Evolutionary conservation across 192 early-diverging fungal genomes (phyloP).

Genomic region (Umbelopsis sp.): DNA sequence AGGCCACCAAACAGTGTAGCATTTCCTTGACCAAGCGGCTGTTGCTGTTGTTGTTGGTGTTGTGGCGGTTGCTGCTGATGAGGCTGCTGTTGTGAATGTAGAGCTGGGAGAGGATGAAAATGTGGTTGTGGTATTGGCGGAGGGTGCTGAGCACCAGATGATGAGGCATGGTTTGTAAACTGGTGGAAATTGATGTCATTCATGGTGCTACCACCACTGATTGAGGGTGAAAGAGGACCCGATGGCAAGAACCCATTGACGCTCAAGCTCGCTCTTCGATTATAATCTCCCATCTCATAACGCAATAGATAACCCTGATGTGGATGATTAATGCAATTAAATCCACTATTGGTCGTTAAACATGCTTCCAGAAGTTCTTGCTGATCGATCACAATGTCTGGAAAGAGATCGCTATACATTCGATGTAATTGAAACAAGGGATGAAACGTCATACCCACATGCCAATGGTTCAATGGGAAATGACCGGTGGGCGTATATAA

Average conservation of each 20-base stretch:
- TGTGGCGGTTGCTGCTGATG: not conserved
- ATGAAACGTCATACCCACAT: slow-evolving; percentile 10
- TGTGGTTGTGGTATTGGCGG: not conserved
- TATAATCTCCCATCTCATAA: slow-evolving; percentile 18
- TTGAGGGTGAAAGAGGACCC: not conserved
- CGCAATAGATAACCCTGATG: slow-evolving; percentile 29
- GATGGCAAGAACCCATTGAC: slow-evolving; percentile 9
- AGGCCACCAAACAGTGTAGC: slow-evolving; percentile 22
- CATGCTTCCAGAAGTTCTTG: slow-evolving; percentile 33
- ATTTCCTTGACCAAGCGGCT: slow-evolving; percentile 14
- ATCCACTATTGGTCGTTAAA: slow-evolving; percentile 15
- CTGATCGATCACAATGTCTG: slow-evolving; percentile 26
- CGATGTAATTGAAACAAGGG: slow-evolving; percentile 32
- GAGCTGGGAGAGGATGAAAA: not conserved
- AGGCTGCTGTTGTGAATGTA: not conserved
- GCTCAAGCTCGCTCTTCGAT: not conserved
- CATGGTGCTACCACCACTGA: slow-evolving; percentile 3
- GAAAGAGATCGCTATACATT: slow-evolving; percentile 34
- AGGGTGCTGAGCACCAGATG: not conserved
- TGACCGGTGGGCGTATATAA: not conserved
- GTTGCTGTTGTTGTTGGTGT: not conserved
- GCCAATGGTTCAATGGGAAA: not conserved
- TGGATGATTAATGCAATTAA: slow-evolving; percentile 35
- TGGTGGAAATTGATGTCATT: slow-evolving; percentile 1
- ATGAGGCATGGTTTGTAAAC: not conserved